Conservation (phyloP, 1,139 yeast genomes). For the Schwanniomyces etchellsii region DNA sequence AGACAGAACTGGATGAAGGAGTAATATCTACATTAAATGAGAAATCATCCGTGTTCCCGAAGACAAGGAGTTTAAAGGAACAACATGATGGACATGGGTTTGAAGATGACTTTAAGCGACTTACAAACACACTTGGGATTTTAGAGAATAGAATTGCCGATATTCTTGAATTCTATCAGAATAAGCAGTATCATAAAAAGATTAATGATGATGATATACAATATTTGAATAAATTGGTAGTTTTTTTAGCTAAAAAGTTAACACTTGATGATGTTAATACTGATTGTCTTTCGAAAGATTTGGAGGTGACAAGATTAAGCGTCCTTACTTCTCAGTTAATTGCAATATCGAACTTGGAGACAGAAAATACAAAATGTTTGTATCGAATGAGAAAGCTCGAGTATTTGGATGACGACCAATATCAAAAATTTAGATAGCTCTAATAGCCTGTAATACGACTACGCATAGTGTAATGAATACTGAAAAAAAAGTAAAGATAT, state of each 20-base stretch:
- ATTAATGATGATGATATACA: slow-evolving; percentile 5
- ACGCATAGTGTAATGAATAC: not conserved
- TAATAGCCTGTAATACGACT: too few relatives aligned
- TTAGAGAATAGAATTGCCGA: slow-evolving; percentile 1
- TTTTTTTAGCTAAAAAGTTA: not conserved
- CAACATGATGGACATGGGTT: not conserved
- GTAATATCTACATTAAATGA: not conserved
- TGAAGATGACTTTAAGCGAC: not conserved
- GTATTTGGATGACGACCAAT: too few relatives aligned
- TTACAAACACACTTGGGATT: not conserved
- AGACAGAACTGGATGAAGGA: not conserved
- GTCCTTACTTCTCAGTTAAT: slow-evolving; percentile 25
- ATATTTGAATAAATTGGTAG: not conserved
- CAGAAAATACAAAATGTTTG: not conserved
- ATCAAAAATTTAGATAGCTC: too few relatives aligned
- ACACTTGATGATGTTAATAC: slow-evolving; percentile 17
- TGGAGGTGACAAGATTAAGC: slow-evolving; percentile 17
- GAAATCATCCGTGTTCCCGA: not conserved
- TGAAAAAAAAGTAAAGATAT: slow-evolving; percentile 6
- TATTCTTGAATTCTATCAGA: slow-evolving; percentile 16
- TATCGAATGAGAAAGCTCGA: not conserved
- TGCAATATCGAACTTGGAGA: slow-evolving; percentile 18
- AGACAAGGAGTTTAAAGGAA: not conserved
- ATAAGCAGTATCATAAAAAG: slow-evolving; percentile 4
- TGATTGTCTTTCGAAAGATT: slow-evolving; percentile 21